These are phyloP conservation scores for Fusarium metavorans DNA, from an alignment of 2,329 filamentous ascomycete species.

Conservation along the genomic window DNA sequence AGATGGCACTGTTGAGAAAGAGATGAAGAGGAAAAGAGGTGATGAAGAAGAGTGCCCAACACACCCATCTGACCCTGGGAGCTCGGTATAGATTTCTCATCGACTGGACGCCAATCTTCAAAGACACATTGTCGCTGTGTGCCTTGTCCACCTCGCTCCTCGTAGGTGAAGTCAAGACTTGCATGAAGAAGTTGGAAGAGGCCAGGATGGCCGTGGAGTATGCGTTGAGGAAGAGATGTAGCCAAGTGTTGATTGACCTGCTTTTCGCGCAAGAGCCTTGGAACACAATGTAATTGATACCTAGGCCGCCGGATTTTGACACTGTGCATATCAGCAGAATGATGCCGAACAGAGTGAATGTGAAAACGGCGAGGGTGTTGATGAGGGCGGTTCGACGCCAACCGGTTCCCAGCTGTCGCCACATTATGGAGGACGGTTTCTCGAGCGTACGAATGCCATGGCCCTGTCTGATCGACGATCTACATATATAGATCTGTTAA, in stretches of 20 bases:
- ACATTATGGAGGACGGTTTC: background rate
- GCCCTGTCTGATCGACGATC: too few species aligned
- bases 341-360: background rate
- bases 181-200: constrained; percentile 65
- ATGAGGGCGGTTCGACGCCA: background rate
- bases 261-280: constrained; percentile 25
- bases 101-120: constrained; percentile 31
- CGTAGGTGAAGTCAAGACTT: constrained; percentile 62
- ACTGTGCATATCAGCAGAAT: background rate
- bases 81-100: constrained; percentile 19
- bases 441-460: too few species aligned
- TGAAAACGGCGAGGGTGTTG: background rate
- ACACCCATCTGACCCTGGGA: background rate
- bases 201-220: constrained; percentile 58
- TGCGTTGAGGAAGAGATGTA: constrained; percentile 62
- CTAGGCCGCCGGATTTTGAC: background rate
- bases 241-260: constrained; percentile 29
- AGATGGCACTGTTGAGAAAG: constrained; percentile 6
- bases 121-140: constrained; percentile 46
- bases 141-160: constrained; percentile 61
- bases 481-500: too few species aligned
- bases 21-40: constrained; percentile 19
- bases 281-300: constrained; percentile 9
- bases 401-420: background rate
- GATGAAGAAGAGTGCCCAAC: constrained; percentile 8